Percentiles rank a stretch among this genome's conserved stretches.
phyloP scores from a whole-genome alignment of 768 basidiomycete species.

The Phylloporus arenicola region DNA sequence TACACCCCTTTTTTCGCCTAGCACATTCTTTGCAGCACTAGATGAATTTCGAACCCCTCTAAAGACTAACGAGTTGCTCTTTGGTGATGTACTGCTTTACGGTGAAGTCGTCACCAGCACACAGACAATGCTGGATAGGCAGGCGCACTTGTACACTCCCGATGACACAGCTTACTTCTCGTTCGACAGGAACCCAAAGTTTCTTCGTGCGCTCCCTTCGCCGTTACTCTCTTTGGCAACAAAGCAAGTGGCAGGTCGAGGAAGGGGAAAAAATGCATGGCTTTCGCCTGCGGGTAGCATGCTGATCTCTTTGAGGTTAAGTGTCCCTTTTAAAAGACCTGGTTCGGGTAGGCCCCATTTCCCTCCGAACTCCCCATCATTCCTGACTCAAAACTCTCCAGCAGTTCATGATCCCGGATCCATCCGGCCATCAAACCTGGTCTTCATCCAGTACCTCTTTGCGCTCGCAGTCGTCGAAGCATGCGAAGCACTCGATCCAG shows the following conservation, averaged over 20 bases:
- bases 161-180: neutral
- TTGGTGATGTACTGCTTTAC: slow-evolving; percentile 80
- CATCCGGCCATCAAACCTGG: slow-evolving; percentile 51
- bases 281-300: slow-evolving; percentile 88
- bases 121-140: slow-evolving; percentile 93
- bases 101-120: slow-evolving; percentile 90
- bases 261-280: slow-evolving; percentile 87
- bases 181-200: slow-evolving; percentile 59
- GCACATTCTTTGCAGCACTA: slow-evolving; percentile 54
- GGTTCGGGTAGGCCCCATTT: slow-evolving; percentile 5
- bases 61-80: slow-evolving; percentile 38
- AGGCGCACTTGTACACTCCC: slow-evolving; percentile 22
- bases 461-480: slow-evolving; percentile 87
- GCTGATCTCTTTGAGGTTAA: slow-evolving; percentile 44
- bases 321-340: slow-evolving; percentile 14
- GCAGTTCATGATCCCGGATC: slow-evolving; percentile 5
- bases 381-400: neutral
- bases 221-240: slow-evolving; percentile 83
- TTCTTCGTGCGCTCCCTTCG: slow-evolving; percentile 63
- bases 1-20: slow-evolving; percentile 72
- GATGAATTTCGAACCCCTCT: slow-evolving; percentile 18
- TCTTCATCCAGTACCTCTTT: slow-evolving; percentile 92
- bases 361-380: neutral
- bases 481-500: slow-evolving; percentile 55
- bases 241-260: slow-evolving; percentile 82